Conservation (phyloP, 805 yeast species). For the Diddensiella santjacobensis region DNA sequence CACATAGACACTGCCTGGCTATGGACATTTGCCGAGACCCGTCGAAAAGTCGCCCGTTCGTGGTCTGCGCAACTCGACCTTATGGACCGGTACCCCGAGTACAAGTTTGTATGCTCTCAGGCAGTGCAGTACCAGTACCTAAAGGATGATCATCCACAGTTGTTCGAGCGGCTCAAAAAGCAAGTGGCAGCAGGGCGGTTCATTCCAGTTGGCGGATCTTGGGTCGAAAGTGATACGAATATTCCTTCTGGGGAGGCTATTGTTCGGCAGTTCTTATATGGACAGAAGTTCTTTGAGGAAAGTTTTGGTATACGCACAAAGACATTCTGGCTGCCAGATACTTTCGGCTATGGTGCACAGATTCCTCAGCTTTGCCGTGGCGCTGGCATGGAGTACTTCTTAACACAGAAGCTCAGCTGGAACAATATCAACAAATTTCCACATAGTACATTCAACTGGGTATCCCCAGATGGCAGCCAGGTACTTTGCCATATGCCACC, state of each 20-base stretch:
- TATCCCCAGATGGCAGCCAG: conserved; percentile 87
- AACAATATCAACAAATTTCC: conserved; percentile 90
- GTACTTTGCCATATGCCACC: conserved; percentile 97
- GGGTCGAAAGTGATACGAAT: conserved; percentile 97
- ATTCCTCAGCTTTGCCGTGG: conserved; percentile 84
- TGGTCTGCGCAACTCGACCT: conserved; percentile 89
- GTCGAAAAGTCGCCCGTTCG: conserved; percentile 83
- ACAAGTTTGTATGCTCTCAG: conserved; percentile 88
- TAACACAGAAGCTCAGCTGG: conserved; percentile 94
- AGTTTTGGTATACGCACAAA: conserved; percentile 72
- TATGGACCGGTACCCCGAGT: conserved; percentile 84
- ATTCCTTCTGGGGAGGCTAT: conserved; percentile 88
- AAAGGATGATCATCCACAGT: conserved; percentile 75
- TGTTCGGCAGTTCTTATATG: conserved; percentile 79
- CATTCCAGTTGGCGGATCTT: conserved; percentile 88
- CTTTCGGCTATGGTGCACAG: conserved; percentile 93
- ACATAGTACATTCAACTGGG: conserved; percentile 87
- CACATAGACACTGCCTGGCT: conserved; percentile 98
- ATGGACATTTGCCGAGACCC: conserved; percentile 98
- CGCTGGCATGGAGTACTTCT: conserved; percentile 74
- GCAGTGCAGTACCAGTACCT: conserved; percentile 95
- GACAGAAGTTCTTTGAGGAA: conserved; percentile 76
- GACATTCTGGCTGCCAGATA: conserved; percentile 92
- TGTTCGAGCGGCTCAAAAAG: conserved; percentile 54
- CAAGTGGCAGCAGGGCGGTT: conserved; percentile 67